These are phyloP conservation scores for Willaertia magna DNA, from an alignment of 208 protist species.

Conservation along the genomic window DNA sequence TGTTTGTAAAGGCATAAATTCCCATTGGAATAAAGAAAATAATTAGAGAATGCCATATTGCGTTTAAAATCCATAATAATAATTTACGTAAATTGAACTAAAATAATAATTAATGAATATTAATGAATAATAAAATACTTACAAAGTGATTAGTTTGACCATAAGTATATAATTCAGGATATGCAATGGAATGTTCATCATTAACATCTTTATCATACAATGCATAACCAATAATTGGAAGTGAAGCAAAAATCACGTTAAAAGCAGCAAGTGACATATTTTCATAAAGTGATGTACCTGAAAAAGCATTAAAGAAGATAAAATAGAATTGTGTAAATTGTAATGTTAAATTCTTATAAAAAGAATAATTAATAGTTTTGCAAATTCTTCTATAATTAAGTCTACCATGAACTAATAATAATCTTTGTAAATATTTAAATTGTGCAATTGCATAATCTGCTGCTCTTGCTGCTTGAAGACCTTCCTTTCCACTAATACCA, in stretches of 20 bases:
- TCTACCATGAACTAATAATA: constrained; percentile 36
- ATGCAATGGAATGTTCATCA: constrained; percentile 1
- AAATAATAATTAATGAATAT: background rate
- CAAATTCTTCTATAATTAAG: constrained; percentile 40
- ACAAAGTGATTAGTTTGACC: background rate
- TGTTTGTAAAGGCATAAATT: background rate
- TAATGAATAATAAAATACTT: background rate
- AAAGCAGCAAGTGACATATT: constrained; percentile 20
- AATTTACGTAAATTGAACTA: constrained; percentile 21
- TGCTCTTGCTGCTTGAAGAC: constrained; percentile 47
- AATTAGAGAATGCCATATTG: constrained; percentile 15
- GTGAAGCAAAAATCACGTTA: constrained; percentile 57
- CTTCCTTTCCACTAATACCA: constrained; percentile 56
- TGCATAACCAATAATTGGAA: constrained; percentile 53
- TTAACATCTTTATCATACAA: constrained; percentile 57
- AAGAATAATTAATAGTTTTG: constrained; percentile 45
- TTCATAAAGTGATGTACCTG: constrained; percentile 26
- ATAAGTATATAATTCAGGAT: constrained; percentile 25
- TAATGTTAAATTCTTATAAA: constrained; percentile 57
- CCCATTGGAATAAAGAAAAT: constrained; percentile 28
- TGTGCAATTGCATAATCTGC: constrained; percentile 49
- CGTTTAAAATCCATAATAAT: constrained; percentile 15
- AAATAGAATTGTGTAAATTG: constrained; percentile 47
- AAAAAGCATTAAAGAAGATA: constrained; percentile 34
- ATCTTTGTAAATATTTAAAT: constrained; percentile 37